Percentiles rank a stretch among this genome's conserved stretches.
Conservation (phyloP, 2,329 filamentous ascomycete genomes). For the Onygena corvina region DNA sequence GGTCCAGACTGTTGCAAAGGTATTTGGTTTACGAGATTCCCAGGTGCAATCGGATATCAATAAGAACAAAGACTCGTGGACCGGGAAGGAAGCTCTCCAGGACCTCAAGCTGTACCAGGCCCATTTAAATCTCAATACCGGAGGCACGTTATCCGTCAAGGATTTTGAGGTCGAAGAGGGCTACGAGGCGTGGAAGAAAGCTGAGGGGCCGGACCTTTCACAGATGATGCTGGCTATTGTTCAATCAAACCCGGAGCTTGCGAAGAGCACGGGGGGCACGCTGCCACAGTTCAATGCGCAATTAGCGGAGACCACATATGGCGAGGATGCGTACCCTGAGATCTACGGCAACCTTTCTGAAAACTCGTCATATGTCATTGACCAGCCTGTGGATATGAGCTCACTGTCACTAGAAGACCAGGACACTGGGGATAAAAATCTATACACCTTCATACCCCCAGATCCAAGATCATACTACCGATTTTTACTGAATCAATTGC, state of each 20-base stretch:
- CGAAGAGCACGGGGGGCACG: slow-evolving; percentile 54
- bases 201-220: slow-evolving; percentile 74
- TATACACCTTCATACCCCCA: slow-evolving; percentile 80
- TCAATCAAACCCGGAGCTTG: slow-evolving; percentile 70
- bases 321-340: slow-evolving; percentile 36
- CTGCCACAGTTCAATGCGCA: slow-evolving; percentile 46
- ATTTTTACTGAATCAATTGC: slow-evolving; percentile 63
- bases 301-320: slow-evolving; percentile 25
- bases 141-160: slow-evolving; percentile 61
- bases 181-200: slow-evolving; percentile 81
- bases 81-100: slow-evolving; percentile 75
- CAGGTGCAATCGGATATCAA: slow-evolving; percentile 83
- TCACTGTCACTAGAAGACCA: slow-evolving; percentile 47
- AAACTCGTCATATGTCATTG: slow-evolving; percentile 45
- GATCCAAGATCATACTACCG: slow-evolving; percentile 76
- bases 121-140: slow-evolving; percentile 67
- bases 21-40: slow-evolving; percentile 68
- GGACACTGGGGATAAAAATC: slow-evolving; percentile 37
- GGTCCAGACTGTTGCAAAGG: slow-evolving; percentile 72
- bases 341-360: slow-evolving; percentile 37
- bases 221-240: slow-evolving; percentile 90
- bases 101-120: slow-evolving; percentile 92
- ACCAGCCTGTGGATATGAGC: slow-evolving; percentile 54
- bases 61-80: slow-evolving; percentile 69
- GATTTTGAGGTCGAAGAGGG: slow-evolving; percentile 87